These are phyloP conservation scores for Excoecaria agallocha DNA, from an alignment of 345 rosid genomes.

Conservation along the genomic window DNA sequence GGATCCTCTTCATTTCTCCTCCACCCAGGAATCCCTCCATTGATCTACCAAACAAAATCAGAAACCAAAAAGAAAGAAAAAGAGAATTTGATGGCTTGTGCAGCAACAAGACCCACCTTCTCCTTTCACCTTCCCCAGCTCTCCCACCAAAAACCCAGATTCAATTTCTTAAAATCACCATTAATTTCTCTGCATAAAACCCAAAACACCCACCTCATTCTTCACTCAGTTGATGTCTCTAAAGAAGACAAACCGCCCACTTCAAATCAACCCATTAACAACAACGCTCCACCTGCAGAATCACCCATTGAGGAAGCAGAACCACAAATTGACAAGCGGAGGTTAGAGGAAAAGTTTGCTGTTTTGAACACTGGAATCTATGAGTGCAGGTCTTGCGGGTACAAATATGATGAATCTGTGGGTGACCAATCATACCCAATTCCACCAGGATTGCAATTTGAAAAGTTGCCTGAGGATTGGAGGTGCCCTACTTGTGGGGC, in stretches of 20 bases:
- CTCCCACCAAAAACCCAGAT: slow-evolving; percentile 18
- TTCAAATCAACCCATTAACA: slow-evolving; percentile 22
- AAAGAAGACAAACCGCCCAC: slow-evolving; percentile 58
- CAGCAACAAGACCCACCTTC: slow-evolving; percentile 54
- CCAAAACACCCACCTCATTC: slow-evolving; percentile 23
- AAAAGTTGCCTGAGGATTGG: slow-evolving; percentile 83
- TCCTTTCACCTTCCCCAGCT: slow-evolving; percentile 48
- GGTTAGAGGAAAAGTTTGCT: slow-evolving; percentile 88
- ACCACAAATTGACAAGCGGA: slow-evolving; percentile 36
- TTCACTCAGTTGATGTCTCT: slow-evolving; percentile 61
- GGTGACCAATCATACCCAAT: slow-evolving; percentile 90
- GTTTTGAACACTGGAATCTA: slow-evolving; percentile 91
- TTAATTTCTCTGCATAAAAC: slow-evolving; percentile 23
- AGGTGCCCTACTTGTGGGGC: slow-evolving; percentile 97
- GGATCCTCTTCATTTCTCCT: slow-evolving; percentile 44
- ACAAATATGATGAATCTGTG: slow-evolving; percentile 77
- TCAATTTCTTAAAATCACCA: slow-evolving; percentile 28
- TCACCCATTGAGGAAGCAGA: slow-evolving; percentile 10
- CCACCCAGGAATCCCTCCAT: slow-evolving; percentile 28
- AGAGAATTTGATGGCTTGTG: slow-evolving; percentile 53
- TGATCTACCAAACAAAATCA: background rate
- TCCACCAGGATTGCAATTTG: slow-evolving; percentile 81
- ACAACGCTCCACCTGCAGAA: slow-evolving; percentile 12
- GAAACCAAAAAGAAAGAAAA: no score
- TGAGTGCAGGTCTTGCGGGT: slow-evolving; percentile 94